A percentile compares a stretch with the other conserved stretches of the same genome.
Conservation (phyloP, 805 yeast species). For the Wickerhamiella cacticola region DNA sequence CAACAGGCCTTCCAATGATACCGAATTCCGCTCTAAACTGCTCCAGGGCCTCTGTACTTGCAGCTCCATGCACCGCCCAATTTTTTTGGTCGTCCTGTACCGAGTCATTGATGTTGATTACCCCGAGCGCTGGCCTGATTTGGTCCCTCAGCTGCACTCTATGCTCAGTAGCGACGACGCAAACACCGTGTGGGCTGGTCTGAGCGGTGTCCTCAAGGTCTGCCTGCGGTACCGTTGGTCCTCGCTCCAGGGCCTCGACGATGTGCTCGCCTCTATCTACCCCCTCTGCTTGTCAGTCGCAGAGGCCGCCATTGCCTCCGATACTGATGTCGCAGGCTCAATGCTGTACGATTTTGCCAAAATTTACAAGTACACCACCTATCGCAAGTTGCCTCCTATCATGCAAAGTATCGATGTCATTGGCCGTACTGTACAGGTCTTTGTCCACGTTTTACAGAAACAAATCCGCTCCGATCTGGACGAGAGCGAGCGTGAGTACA, state of each 20-base stretch:
- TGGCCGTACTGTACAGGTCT: conserved; percentile 64
- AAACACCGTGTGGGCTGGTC: conserved; percentile 48
- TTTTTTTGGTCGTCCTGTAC: conserved; percentile 38
- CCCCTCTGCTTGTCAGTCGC: conserved; percentile 60
- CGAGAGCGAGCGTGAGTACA: conserved; percentile 35
- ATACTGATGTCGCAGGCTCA: conserved; percentile 45
- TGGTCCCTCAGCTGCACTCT: conserved; percentile 37
- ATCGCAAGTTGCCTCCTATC: conserved; percentile 41
- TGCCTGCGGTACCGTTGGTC: conserved; percentile 62
- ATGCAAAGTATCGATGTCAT: conserved; percentile 43
- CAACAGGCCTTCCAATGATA: conserved; percentile 52
- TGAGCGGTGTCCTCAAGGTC: conserved; percentile 58
- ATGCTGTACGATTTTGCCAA: conserved; percentile 65
- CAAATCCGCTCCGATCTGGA: conserved; percentile 45
- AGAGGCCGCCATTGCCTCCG: conserved; percentile 36
- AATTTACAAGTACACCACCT: conserved; percentile 61
- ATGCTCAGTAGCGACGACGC: conserved; percentile 37
- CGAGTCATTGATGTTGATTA: conserved; percentile 41
- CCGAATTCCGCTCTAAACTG: conserved; percentile 55
- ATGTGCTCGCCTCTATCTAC: conserved; percentile 44
- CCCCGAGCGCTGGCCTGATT: conserved; percentile 43
- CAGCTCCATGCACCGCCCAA: conserved; percentile 34
- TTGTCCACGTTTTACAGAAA: conserved; percentile 52
- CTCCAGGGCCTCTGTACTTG: conserved; percentile 46
- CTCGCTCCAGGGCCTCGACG: conserved; percentile 41